These are phyloP conservation scores for Inga laurina DNA, from an alignment of 306 rosid species.

Conservation along the genomic window DNA sequence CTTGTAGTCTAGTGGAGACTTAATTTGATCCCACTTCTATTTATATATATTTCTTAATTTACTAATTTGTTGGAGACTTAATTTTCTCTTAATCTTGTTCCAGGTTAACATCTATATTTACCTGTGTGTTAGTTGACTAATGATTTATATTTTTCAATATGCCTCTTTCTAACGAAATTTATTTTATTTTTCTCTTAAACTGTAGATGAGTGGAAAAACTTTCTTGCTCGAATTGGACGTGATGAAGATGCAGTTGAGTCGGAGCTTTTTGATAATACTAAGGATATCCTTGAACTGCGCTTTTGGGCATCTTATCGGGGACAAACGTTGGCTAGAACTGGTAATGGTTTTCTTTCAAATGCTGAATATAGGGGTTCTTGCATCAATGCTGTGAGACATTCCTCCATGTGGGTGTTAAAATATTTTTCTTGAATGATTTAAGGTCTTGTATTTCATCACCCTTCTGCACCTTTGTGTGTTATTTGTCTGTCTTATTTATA, in stretches of 20 bases:
- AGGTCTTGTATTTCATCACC: not conserved
- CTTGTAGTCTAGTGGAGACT: no score
- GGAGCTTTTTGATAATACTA: slow-evolving; percentile 56
- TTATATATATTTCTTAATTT: no score
- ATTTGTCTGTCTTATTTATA: not conserved
- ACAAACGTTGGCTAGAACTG: slow-evolving; percentile 96
- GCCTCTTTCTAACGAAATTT: not conserved
- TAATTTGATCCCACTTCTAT: no score
- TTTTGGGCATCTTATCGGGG: slow-evolving; percentile 98
- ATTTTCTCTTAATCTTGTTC: not conserved
- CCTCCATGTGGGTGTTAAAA: not conserved
- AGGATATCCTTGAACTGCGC: slow-evolving; percentile 84
- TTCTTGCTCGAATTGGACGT: slow-evolving; percentile 85
- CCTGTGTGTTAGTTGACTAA: not conserved
- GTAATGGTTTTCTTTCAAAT: slow-evolving; percentile 40
- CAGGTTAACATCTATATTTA: not conserved
- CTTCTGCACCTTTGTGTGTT: slow-evolving; percentile 2
- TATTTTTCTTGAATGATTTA: slow-evolving; percentile 23
- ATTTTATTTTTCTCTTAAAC: not conserved
- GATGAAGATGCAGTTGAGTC: slow-evolving; percentile 67
- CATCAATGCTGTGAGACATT: not conserved
- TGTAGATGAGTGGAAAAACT: slow-evolving; percentile 94
- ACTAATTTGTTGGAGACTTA: no score
- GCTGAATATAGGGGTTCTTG: not conserved
- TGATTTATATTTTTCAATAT: not conserved